Base-by-base conservation (phyloP, 2,329 filamentous ascomycete species). In the Epichloe sp. region DNA sequence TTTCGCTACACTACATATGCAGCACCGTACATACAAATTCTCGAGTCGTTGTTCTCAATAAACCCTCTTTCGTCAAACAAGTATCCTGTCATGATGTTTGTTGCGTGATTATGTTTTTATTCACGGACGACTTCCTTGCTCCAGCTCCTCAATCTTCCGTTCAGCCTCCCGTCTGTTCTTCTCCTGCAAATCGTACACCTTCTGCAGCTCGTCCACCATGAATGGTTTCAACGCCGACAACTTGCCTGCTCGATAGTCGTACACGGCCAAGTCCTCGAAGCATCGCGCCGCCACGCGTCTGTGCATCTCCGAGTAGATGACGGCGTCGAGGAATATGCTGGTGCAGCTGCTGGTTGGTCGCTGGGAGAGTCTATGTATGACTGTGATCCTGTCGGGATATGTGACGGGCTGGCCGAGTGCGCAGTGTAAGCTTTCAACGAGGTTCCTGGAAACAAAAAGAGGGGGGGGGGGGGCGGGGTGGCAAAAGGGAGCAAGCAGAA, bases 351-450 rank as follows among this genome's bases (percentile, higher is more conserved):
- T 54, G 17, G 60, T 53, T 3, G 81, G 83, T 52, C 73, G 66
- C 23, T 68, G 64, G 3, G 75, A 69, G 12, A 95, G 76, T 63
- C 85, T 90, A 68, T 95, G 88, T 59, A 91, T 85, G 19, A 93
- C 87, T 0, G 85, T 88, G 55, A 95, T 80, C 47, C 78, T 77
- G 65, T 95, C 89, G 0, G 89, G 89, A 65, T 80, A 94, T 36
- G 76, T 83, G 79, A 95, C 84, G 15, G 89, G 88, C 86, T 88
- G 57, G 26, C 26, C 8, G 8, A 31, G 26, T 31, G 26, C 26
- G 26, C 26, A 31, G 26, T 3, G 26, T 31, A 31, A 31, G 26
- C 26, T 31, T 31, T 10, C 26, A 8, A 31, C 26, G 26, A 31
- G 26, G 26, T 8, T 31, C 26, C 26, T 31, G 26, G 26, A 31